phyloP scores from a whole-genome alignment of 2,329 filamentous ascomycete genomes.

The Zalaria obscura region DNA sequence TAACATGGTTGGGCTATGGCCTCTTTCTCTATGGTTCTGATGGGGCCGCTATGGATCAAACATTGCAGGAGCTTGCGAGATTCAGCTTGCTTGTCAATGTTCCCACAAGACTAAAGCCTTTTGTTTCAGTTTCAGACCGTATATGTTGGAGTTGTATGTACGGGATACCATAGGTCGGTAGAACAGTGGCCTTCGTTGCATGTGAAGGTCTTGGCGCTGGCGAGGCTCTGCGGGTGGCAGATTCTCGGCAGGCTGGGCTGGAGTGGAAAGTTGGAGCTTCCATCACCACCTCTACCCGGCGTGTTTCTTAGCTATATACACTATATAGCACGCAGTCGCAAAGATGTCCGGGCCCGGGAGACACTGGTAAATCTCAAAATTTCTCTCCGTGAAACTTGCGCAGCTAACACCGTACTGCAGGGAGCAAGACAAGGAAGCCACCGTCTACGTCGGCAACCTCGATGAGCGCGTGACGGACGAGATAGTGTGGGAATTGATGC shows the following conservation, averaged over 20 bases:
- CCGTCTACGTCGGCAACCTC: constrained; percentile 95
- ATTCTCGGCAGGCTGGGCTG: not conserved
- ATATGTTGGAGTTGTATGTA: no score
- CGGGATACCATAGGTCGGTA: no score
- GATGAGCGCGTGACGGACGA: constrained; percentile 89
- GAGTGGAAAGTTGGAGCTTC: not conserved
- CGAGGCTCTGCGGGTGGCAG: not conserved
- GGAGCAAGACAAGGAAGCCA: constrained; percentile 97
- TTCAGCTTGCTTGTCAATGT: no score
- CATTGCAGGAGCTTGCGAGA: no score
- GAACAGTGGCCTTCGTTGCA: no score
- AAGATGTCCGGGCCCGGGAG: constrained; percentile 52
- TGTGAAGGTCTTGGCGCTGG: not conserved
- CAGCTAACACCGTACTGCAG: constrained; percentile 27
- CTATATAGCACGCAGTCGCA: constrained; percentile 8
- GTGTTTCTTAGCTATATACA: not conserved
- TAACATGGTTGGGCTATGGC: no score
- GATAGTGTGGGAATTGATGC: constrained; percentile 90
- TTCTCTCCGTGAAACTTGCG: not conserved
- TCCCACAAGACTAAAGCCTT: no score
- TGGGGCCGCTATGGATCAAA: no score
- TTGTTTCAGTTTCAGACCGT: no score
- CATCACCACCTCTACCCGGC: not conserved
- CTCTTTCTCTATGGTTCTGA: no score
- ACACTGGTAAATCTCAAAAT: constrained; percentile 49